Percentiles rank a stretch among this genome's conserved stretches.
Evolutionary conservation across 192 early-diverging fungal genomes (phyloP).

Genomic region (Coemansia sp.): DNA sequence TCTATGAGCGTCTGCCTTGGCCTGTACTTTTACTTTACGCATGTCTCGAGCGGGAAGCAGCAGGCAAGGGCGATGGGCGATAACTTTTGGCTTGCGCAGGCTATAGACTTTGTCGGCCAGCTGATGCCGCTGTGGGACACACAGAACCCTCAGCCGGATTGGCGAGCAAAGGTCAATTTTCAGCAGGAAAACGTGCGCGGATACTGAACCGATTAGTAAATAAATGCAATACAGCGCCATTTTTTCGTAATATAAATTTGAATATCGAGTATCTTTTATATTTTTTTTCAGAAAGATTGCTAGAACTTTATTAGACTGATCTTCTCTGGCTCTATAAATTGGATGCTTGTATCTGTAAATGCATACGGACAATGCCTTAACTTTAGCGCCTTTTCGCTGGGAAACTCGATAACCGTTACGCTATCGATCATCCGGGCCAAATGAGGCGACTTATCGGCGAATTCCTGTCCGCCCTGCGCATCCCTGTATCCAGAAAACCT

Average conservation of each 20-base stretch:
- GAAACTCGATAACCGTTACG: constrained; percentile 14
- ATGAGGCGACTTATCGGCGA: constrained; percentile 19
- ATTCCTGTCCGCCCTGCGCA: constrained; percentile 13
- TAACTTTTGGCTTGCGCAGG: constrained; percentile 36
- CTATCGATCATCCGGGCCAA: constrained; percentile 13
- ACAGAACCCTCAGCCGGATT: neutral
- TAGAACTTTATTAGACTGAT: neutral
- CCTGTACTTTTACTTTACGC: constrained; percentile 37
- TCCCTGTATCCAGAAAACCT: constrained; percentile 30
- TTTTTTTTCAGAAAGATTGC: neutral
- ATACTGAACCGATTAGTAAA: neutral
- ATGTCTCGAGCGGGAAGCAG: constrained; percentile 12
- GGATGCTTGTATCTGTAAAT: constrained; percentile 41
- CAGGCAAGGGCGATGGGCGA: neutral
- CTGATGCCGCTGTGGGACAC: constrained; percentile 23
- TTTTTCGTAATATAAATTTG: too few species aligned
- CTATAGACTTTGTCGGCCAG: constrained; percentile 10
- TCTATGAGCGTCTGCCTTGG: constrained; percentile 20
- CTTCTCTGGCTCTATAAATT: constrained; percentile 2
- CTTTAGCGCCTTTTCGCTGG: constrained; percentile 22
- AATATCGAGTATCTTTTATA: too few species aligned
- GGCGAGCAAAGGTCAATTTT: constrained; percentile 18
- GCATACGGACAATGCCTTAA: constrained; percentile 39
- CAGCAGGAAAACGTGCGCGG: constrained; percentile 22
- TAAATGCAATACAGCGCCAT: too few species aligned